Conservation (phyloP, 495 filamentous ascomycete genomes). For the Parathielavia appendiculata region DNA sequence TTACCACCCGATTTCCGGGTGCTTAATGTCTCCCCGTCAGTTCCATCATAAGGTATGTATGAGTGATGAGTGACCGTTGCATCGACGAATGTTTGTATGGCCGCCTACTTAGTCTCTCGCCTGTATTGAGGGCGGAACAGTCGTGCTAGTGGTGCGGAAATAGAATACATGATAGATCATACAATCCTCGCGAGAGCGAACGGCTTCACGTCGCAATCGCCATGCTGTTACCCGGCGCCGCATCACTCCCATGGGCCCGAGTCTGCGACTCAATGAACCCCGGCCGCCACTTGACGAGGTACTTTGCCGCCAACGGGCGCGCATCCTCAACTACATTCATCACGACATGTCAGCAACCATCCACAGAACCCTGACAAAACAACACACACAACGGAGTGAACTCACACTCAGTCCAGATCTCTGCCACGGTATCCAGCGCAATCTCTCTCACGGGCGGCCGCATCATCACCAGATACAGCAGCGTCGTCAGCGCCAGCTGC, state of each 20-base stretch:
- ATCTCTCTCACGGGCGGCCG: slow-evolving; percentile 76
- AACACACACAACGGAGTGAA: slow-evolving; percentile 7
- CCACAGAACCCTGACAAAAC: slow-evolving; percentile 4
- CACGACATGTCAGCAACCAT: slow-evolving; percentile 14
- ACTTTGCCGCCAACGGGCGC: slow-evolving; percentile 49
- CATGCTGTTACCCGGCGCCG: slow-evolving; percentile 2
- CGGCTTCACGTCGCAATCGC: slow-evolving; percentile 9
- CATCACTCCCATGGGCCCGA: slow-evolving; percentile 12
- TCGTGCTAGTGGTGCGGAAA: neutral
- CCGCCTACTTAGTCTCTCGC: too few relatives aligned
- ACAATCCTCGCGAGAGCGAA: neutral
- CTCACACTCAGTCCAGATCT: slow-evolving; percentile 79
- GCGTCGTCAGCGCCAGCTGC: slow-evolving; percentile 44
- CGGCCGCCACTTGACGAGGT: slow-evolving; percentile 50
- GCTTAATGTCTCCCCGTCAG: too few relatives aligned
- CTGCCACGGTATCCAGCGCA: slow-evolving; percentile 74
- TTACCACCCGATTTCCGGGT: too few relatives aligned
- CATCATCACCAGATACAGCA: slow-evolving; percentile 75
- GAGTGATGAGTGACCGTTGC: too few relatives aligned
- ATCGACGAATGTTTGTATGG: too few relatives aligned
- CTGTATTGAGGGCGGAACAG: too few relatives aligned
- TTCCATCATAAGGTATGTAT: too few relatives aligned
- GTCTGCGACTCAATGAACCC: slow-evolving; percentile 43
- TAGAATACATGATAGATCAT: neutral
- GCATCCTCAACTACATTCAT: slow-evolving; percentile 42